A percentile compares a stretch with the other conserved stretches of the same genome.
Conservation (phyloP, 1,284 basidiomycete species). For the Volvariella surrecta region DNA sequence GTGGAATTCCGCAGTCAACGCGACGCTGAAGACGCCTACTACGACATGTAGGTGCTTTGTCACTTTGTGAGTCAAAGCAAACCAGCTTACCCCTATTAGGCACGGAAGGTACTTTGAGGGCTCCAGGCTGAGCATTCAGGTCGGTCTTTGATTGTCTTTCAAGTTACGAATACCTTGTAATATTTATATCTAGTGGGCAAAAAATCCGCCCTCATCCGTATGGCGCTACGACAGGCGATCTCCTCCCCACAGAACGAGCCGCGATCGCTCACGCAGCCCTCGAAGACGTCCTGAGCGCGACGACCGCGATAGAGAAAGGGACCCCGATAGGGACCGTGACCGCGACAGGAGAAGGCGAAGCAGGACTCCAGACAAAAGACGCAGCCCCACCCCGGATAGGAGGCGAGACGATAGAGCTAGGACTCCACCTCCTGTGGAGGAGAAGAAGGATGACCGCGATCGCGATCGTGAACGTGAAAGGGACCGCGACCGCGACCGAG, state of each 20-base stretch:
- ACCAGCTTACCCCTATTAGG: conserved; percentile 34
- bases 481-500: conserved; percentile 20
- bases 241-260: conserved; percentile 39
- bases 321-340: conserved; percentile 14
- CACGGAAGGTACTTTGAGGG: conserved; percentile 82
- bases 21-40: conserved; percentile 85
- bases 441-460: conserved; percentile 35
- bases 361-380: conserved; percentile 38
- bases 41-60: conserved; percentile 66
- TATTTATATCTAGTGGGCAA: conserved; percentile 66
- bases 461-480: conserved; percentile 14
- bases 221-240: conserved; percentile 74
- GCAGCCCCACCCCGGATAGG: conserved; percentile 41
- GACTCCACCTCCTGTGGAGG: conserved; percentile 38
- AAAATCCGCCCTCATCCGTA: conserved; percentile 80
- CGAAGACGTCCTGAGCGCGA: conserved; percentile 23
- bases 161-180: conserved; percentile 3
- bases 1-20: conserved; percentile 80
- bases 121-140: conserved; percentile 74
- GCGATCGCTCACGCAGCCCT: conserved; percentile 34
- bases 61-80: conserved; percentile 1
- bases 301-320: conserved; percentile 24
- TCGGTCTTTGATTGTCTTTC: conserved; percentile 19
- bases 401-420: conserved; percentile 35
- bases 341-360: conserved; percentile 34